Base-by-base conservation (phyloP, 768 basidiomycete genomes). In the Mycena epipterygia region DNA sequence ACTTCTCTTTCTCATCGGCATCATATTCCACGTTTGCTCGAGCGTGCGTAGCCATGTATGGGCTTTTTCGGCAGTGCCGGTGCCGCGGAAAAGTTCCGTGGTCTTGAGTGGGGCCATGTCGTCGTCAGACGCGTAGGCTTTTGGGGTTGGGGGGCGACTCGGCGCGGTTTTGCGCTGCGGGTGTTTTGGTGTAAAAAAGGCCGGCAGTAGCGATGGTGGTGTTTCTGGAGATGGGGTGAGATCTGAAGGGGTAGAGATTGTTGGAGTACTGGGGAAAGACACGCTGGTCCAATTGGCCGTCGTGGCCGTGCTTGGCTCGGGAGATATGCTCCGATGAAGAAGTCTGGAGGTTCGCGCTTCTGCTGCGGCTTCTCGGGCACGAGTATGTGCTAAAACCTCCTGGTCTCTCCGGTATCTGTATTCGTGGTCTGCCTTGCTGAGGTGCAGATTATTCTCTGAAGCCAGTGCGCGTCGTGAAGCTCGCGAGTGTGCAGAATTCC, bases 61-160 rank as follows among this genome's bases (percentile, higher is more conserved):
- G 11, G 65, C 46, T 49, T 67, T 33, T 42, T 58, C 65, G 5
- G 52, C 53, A 2, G 52, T 65, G 37, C 64, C 39, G 29, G 29
- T 48, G 41, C 64, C 64, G 29, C 64, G 53, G 41, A 65, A 65
- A 9, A 65, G 53, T 19, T 65, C 64, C 39, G 53, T 37, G n/a
- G 51, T 41, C n/a, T 63, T 63, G 3, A 13, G 17, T 3, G 53
- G 21, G 11, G 53, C 35, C 53, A 55, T 65, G 6, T 65, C 64
- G 42, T 55, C 42, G 41, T 65, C 64, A 11, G 60, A 29, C 16
- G 27, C 5, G 42, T 33, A 3, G 59, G 6, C 5, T 60, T 44
- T 30, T 21, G 27, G 59, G 37, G 35, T 5, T 65, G 11, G 53
- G 6, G 35, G 14, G 35, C 8, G 35, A 14, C 2, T 55, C 21